Evolutionary conservation across 2,329 filamentous ascomycete species (phyloP), one percentile per base, ranked within the genome.

Genomic region (Byssothecium circinans): DNA sequence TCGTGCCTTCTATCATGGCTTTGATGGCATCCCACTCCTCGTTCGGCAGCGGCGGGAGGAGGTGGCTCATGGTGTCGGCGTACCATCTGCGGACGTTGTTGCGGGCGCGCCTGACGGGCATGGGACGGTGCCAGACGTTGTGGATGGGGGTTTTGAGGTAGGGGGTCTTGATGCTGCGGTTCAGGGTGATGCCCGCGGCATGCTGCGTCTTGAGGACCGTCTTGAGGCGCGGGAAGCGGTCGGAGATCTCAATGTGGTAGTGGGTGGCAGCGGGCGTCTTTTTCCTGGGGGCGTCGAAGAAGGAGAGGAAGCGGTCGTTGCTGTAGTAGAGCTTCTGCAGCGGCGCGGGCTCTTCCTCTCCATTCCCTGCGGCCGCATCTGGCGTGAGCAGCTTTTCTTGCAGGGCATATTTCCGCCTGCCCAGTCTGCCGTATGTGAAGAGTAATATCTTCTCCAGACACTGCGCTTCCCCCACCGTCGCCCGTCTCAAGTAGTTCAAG

Each of bases 361-460:
- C 52, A 4, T 42, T 41, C 25, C 45, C 39, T 39, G 50, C 41
- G 27, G 49, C 15, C 3, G 50, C 47, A 36, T 66, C 60, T 5
- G 66, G 65, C 46, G 47, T 50, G 14, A 69, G 50, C 17, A 70
- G 43, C 2, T 54, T 25, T 1, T 51, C 44, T 1, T 68, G 49
- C 38, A 85, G 62, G 8, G 77, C 67, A 48, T 77, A 71, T 56
- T 80, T 74, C 25, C 80, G 72, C 53, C 68, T 75, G 8, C 83
- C 83, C 25, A 70, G 72, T 42, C 83, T 77, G 12, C 81, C 83
- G 57, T 85, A 86, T 12, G 82, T 75, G 49, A 77, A 65, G 25
- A 75, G 66, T 17, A 86, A 67, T 10, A 84, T 71, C 45, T 76
- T 79, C 36, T 78, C 69, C 15, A 86, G 64, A 12, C 76, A 73